A percentile compares a stretch with the other conserved stretches of the same genome.
phyloP scores from a whole-genome alignment of 306 rosid genomes.

The Mimosa pudica region DNA sequence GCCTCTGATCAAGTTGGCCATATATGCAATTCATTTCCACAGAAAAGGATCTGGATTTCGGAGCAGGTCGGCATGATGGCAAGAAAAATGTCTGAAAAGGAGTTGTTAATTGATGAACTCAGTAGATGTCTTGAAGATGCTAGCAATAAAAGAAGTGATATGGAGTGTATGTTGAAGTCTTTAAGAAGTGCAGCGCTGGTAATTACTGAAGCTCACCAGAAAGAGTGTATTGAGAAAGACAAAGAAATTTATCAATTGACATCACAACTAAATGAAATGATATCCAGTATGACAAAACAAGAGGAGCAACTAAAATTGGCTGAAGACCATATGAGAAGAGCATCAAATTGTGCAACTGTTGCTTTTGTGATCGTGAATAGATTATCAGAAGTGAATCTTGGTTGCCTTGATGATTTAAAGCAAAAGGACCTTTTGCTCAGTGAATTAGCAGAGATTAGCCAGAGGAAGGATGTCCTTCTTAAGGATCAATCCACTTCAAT shows the following conservation, averaged over 20 bases:
- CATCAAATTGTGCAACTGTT: conserved; percentile 74
- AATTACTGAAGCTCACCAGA: conserved; percentile 87
- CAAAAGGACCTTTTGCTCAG: conserved; percentile 47
- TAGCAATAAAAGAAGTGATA: conserved; percentile 73
- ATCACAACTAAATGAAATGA: conserved; percentile 51
- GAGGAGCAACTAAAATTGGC: conserved; percentile 55
- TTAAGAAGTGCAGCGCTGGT: conserved; percentile 80
- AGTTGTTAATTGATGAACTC: conserved; percentile 73
- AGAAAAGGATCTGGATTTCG: conserved; percentile 90
- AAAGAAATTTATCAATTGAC: conserved; percentile 58
- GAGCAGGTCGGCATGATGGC: conserved; percentile 75
- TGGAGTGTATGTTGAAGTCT: conserved; percentile 89
- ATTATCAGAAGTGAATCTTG: conserved; percentile 63
- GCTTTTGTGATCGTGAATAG: conserved; percentile 76
- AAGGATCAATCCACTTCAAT: conserved; percentile 53
- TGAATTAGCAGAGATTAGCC: conserved; percentile 53
- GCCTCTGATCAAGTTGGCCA: conserved; percentile 66
- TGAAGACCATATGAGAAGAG: conserved; percentile 51
- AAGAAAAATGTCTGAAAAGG: conserved; percentile 74
- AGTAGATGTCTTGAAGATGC: conserved; percentile 84
- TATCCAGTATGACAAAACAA: conserved; percentile 47
- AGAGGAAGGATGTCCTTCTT: conserved; percentile 58
- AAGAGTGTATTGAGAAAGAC: conserved; percentile 64
- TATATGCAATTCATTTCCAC: conserved; percentile 74
- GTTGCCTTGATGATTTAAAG: conserved; percentile 53